Base-by-base conservation (phyloP, 2,329 filamentous ascomycete genomes). In the Arthroderma sp. region DNA sequence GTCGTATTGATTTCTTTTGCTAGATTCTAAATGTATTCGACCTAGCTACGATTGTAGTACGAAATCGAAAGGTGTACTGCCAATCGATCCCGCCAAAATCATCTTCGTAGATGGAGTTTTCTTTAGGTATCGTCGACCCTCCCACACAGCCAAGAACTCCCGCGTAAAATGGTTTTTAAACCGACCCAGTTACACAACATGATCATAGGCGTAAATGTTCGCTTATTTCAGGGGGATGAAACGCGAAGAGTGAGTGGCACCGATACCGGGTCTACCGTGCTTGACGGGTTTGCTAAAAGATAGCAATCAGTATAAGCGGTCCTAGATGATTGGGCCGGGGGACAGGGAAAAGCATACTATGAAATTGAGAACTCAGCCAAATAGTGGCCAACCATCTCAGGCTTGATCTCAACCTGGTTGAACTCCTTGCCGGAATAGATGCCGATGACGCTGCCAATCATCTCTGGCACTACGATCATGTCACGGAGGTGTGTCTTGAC, bases 371-470 rank as follows among this genome's bases (percentile, higher is more conserved):
- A 98, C 76, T 98, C 91, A 66, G 78, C 91, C 58, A 98, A 79
- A 80, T 95, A 95, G 79, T 96, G 89, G 70, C 91, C 91, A 72
- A 98, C 91, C 91, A 98, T 98, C 80, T 98, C 91, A 63, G 91
- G 91, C 83, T 95, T 95, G 77, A 98, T 91, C 75, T 98, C 91
- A 63, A 98, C 88, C 80, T 95, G 89, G 83, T 98, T 98, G 85
- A 98, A 98, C 75, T 96, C 88, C 83, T 98, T 98, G 69, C 91
- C 91, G 59, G 86, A 94, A 85, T 98, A 98, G 78, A 98, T 91
- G 69, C 88, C 91, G 65, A 98, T 84, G 65, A 98, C 89, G 72
- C 78, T 85, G 65, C 91, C 91, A 68, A 98, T 98, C 91, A 98
- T 96, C 80, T 98, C 91, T 64, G 91, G 91, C 61, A 98, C 91